These are phyloP conservation scores for Cytospora schulzeri DNA, from an alignment of 2,329 filamentous ascomycete species.

Conservation along the genomic window DNA sequence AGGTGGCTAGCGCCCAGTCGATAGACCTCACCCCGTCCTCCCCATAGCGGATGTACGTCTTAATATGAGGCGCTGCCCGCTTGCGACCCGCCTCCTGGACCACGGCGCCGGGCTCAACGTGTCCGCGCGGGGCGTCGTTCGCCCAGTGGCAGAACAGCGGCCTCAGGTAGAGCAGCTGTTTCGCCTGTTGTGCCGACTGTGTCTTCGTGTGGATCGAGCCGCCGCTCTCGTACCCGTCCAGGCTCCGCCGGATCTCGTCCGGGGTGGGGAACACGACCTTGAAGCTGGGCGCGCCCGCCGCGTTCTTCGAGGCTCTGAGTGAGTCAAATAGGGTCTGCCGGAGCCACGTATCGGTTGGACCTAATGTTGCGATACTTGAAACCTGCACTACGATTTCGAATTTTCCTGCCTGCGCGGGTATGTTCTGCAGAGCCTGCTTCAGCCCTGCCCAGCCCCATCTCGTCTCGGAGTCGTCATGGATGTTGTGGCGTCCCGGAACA, in stretches of 20 bases:
- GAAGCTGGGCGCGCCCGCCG: slow-evolving; percentile 50
- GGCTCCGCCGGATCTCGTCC: slow-evolving; percentile 72
- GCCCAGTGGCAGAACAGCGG: slow-evolving; percentile 78
- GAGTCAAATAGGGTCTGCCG: slow-evolving; percentile 62
- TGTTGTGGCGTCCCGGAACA: slow-evolving; percentile 68
- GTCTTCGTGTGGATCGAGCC: slow-evolving; percentile 81
- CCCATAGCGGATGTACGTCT: slow-evolving; percentile 77
- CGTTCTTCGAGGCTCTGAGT: slow-evolving; percentile 40
- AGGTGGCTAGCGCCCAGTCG: slow-evolving; percentile 85
- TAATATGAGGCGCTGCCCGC: slow-evolving; percentile 82
- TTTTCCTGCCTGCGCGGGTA: slow-evolving; percentile 48
- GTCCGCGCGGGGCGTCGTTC: slow-evolving; percentile 52
- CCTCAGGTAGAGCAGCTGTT: slow-evolving; percentile 72
- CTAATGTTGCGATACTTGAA: slow-evolving; percentile 82
- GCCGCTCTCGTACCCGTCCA: slow-evolving; percentile 79
- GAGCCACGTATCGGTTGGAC: slow-evolving; percentile 71
- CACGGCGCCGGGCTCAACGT: slow-evolving; percentile 28
- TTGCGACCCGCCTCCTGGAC: slow-evolving; percentile 59
- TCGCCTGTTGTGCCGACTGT: slow-evolving; percentile 68
- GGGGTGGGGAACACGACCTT: slow-evolving; percentile 81
- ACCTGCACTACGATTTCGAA: slow-evolving; percentile 64
- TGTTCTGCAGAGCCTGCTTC: slow-evolving; percentile 56
- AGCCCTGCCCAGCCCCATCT: slow-evolving; percentile 79
- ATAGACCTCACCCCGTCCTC: slow-evolving; percentile 47
- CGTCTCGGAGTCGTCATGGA: slow-evolving; percentile 50